Evolutionary conservation across 805 yeast species (phyloP), one percentile per base, ranked within the genome.

Genomic region (Nakazawaea ernobii): DNA sequence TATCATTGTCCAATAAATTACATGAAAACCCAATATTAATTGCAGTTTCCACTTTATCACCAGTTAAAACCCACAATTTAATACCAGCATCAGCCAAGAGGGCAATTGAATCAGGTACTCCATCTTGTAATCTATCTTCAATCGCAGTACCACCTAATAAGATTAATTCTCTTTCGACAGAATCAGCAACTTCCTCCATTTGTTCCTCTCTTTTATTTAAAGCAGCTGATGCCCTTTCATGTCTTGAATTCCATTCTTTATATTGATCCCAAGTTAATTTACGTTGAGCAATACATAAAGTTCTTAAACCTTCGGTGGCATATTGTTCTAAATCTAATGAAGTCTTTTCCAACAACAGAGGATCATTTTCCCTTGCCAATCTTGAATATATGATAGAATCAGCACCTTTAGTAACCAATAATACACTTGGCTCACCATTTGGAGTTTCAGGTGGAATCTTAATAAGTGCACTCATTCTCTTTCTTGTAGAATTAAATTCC

Each of bases 401-500:
- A 1, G 95, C 95, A 67, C 95, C 95, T 64, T 86, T 86, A 69
- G 92, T 85, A 49, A 85, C 78, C 54, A 86, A 67, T 37, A 85
- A 64, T 0, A 84, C 88, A 45, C 72, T 79, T 28, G 80, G 80
- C 43, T 75, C 74, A 20, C 69, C 79, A 37, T 65, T 68, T 36
- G 70, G 70, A 3, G 51, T 53, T 3, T 60, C 59, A 10, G 77
- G 63, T 1, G 90, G 90, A 36, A 86, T 70, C 60, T 84, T 84
- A 35, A 86, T 73, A 53, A 86, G 82, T 13, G 86, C 85, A 73
- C 91, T 83, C 95, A 86, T 86, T 73, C 95, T 81, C 68, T 86
- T 86, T 70, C 95, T 79, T 0, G 94, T 84, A 7, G 94, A 86
- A 57, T 86, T 86, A 65, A 86, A 86, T 58, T 86, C 94, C 53